Conservation (phyloP, 2,329 filamentous ascomycete species). For the Talaromyces sp. region DNA sequence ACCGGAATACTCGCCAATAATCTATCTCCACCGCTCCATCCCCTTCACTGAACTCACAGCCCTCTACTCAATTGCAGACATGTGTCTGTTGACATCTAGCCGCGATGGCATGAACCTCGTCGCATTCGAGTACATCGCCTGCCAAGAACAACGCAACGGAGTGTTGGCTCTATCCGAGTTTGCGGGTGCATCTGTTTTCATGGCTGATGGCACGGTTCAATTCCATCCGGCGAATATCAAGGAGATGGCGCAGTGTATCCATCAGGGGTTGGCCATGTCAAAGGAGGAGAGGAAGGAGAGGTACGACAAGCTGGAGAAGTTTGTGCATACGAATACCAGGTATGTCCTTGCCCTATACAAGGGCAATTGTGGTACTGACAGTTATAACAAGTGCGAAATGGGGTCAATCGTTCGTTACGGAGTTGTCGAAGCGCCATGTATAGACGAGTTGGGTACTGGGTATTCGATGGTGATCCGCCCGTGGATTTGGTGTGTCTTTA, state of each 20-base stretch:
- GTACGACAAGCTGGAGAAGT: slow-evolving; percentile 80
- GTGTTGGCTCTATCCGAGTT: slow-evolving; percentile 94
- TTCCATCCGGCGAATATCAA: slow-evolving; percentile 97
- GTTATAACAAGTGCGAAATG: slow-evolving; percentile 15
- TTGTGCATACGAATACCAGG: slow-evolving; percentile 90
- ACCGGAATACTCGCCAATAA: slow-evolving; percentile 92
- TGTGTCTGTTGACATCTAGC: slow-evolving; percentile 83
- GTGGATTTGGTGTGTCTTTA: background rate
- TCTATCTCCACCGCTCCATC: slow-evolving; percentile 92
- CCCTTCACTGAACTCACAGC: slow-evolving; percentile 93
- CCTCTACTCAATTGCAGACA: slow-evolving; percentile 83
- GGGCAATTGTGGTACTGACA: background rate
- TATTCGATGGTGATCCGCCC: background rate
- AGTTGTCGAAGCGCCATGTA: slow-evolving; percentile 16
- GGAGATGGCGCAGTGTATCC: slow-evolving; percentile 81
- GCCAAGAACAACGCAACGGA: slow-evolving; percentile 79
- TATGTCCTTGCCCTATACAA: slow-evolving; percentile 28
- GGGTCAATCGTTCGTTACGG: slow-evolving; percentile 18
- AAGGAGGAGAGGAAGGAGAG: slow-evolving; percentile 75
- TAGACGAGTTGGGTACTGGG: background rate
- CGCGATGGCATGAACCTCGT: slow-evolving; percentile 98
- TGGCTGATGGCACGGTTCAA: slow-evolving; percentile 76
- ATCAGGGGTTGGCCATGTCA: slow-evolving; percentile 83
- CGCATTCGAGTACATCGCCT: slow-evolving; percentile 94
- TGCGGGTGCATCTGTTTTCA: slow-evolving; percentile 85